These are phyloP conservation scores for Globisporangium parvum DNA, from an alignment of 352 stramenopile genomes.

Conservation along the genomic window DNA sequence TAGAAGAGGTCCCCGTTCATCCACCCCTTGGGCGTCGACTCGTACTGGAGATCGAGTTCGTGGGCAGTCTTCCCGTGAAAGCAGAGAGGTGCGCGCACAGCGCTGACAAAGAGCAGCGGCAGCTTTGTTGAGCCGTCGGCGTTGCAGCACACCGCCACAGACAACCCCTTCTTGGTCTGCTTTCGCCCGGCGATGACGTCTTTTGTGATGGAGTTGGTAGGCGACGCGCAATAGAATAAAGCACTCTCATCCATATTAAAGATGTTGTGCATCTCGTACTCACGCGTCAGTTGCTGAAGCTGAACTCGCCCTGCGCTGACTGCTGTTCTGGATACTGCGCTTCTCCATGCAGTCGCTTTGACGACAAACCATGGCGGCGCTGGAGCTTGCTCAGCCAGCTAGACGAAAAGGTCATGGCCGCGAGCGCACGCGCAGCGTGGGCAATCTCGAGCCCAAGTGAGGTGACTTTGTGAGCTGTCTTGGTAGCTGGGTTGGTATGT, in stretches of 20 bases:
- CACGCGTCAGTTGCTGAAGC: neutral
- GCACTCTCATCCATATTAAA: slow-evolving; percentile 5
- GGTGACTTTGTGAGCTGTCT: too few relatives aligned
- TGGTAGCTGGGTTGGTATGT: too few relatives aligned
- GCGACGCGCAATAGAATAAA: neutral
- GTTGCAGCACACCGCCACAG: neutral
- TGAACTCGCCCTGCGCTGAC: neutral
- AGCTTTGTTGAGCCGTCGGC: neutral
- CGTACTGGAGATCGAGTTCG: slow-evolving; percentile 1
- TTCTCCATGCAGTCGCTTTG: slow-evolving; percentile 3
- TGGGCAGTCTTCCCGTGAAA: neutral
- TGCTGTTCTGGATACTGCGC: neutral
- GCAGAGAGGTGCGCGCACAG: neutral
- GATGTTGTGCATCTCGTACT: slow-evolving; percentile 6
- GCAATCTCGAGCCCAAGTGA: too few relatives aligned
- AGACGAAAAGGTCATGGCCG: neutral
- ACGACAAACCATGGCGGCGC: neutral
- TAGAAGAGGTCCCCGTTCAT: slow-evolving; percentile 1
- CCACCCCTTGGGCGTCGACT: slow-evolving; percentile 1
- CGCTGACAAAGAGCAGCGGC: neutral
- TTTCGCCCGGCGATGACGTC: slow-evolving; percentile 1
- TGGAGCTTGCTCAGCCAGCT: slow-evolving; percentile 3
- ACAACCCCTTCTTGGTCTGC: slow-evolving; percentile 1
- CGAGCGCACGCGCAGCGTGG: too few relatives aligned
- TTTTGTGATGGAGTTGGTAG: slow-evolving; percentile 1